Conservation (phyloP, 768 basidiomycete genomes). For the Lactarius psammicola region DNA sequence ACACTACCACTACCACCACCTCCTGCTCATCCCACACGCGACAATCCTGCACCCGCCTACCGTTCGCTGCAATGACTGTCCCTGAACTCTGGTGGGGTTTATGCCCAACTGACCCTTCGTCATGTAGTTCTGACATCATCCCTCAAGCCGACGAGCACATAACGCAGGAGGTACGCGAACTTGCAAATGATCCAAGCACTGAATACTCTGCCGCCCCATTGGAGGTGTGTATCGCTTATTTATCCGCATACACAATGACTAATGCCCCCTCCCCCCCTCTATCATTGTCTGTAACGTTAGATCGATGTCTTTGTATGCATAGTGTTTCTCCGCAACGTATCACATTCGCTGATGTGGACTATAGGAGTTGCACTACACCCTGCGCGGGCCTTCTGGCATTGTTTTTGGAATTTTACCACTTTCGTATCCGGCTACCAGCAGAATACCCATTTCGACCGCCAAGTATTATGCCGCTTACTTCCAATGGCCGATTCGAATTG, state of each 20-base stretch:
- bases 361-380: slow-evolving; percentile 96
- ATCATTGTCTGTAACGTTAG: slow-evolving; percentile 39
- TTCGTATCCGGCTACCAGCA: slow-evolving; percentile 84
- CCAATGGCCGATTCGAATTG: slow-evolving; percentile 94
- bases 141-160: slow-evolving; percentile 86
- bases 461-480: slow-evolving; percentile 93
- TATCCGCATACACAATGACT: background rate
- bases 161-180: slow-evolving; percentile 92
- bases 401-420: slow-evolving; percentile 96
- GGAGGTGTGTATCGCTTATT: slow-evolving; percentile 52
- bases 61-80: slow-evolving; percentile 29
- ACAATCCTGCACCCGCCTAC: no score
- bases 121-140: background rate
- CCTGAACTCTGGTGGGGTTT: slow-evolving; percentile 64
- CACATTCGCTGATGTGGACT: slow-evolving; percentile 24
- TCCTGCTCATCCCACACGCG: background rate
- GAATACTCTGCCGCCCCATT: slow-evolving; percentile 82
- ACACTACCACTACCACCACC: background rate
- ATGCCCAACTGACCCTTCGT: background rate
- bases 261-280: background rate
- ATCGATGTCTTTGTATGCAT: slow-evolving; percentile 84
- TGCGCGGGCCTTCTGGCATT: slow-evolving; percentile 82
- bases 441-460: slow-evolving; percentile 98
- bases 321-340: background rate
- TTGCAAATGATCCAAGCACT: slow-evolving; percentile 77